Percentiles rank a stretch among this genome's conserved stretches.
phyloP scores from a whole-genome alignment of 2,329 filamentous ascomycete genomes.

The Fusarium annulatum region DNA sequence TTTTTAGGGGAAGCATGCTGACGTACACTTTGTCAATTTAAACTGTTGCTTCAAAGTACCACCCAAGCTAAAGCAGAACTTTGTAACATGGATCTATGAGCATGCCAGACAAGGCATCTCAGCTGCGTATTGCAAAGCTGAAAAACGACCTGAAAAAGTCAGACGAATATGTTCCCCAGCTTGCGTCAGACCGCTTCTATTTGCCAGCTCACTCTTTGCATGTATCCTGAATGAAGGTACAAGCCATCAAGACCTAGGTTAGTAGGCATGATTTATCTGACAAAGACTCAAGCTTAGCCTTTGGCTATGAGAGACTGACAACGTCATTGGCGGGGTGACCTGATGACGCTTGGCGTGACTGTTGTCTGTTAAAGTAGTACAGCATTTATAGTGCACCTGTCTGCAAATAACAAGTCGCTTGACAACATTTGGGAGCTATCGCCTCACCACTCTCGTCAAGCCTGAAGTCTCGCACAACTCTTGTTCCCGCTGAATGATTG shows the following conservation, averaged over 20 bases:
- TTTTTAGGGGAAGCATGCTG: neutral
- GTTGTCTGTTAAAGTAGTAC: slow-evolving; percentile 22
- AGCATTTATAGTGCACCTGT: fast-evolving
- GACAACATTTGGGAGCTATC: slow-evolving; percentile 10
- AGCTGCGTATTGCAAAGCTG: neutral
- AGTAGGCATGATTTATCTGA: slow-evolving; percentile 24
- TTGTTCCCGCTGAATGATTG: slow-evolving; percentile 33
- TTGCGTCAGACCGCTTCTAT: slow-evolving; percentile 11
- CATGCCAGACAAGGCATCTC: neutral
- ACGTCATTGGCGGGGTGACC: slow-evolving; percentile 49
- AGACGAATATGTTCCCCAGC: neutral
- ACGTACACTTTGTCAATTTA: neutral
- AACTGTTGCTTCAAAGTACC: neutral
- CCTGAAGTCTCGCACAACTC: slow-evolving; percentile 29
- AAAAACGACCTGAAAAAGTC: neutral
- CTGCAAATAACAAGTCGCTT: neutral
- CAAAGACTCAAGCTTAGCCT: slow-evolving; percentile 15
- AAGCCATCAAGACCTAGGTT: slow-evolving; percentile 12
- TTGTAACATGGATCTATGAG: neutral
- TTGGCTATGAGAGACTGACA: slow-evolving; percentile 28
- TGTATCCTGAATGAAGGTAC: neutral
- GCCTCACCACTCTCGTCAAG: slow-evolving; percentile 23
- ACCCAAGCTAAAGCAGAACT: neutral
- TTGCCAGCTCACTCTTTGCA: neutral
- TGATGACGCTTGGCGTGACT: slow-evolving; percentile 32